Evolutionary conservation across 1,284 basidiomycete genomes (phyloP).

Genomic region (Bjerkandera adusta): DNA sequence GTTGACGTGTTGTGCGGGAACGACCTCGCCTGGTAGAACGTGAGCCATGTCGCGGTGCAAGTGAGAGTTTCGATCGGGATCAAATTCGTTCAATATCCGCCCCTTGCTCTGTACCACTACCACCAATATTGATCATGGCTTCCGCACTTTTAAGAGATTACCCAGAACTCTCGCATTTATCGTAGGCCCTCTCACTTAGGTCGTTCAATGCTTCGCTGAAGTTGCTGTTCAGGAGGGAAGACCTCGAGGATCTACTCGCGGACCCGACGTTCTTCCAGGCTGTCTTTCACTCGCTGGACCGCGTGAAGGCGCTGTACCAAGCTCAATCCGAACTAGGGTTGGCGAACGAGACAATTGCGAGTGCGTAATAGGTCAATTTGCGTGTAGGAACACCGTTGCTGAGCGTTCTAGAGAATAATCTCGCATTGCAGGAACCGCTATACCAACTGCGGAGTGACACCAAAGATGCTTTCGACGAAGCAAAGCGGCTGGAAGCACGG

Average conservation of each 20-base stretch:
- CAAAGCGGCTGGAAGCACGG: slow-evolving; percentile 72
- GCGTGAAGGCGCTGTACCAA: slow-evolving; percentile 71
- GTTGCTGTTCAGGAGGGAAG: slow-evolving; percentile 58
- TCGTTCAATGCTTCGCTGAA: slow-evolving; percentile 5
- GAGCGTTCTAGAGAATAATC: slow-evolving; percentile 58
- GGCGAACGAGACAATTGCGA: slow-evolving; percentile 82
- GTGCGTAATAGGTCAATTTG: slow-evolving; percentile 43
- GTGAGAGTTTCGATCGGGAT: not conserved
- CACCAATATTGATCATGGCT: slow-evolving; percentile 32
- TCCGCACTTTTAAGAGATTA: slow-evolving; percentile 62
- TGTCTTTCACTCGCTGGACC: slow-evolving; percentile 74
- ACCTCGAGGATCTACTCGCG: slow-evolving; percentile 83
- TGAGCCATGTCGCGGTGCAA: slow-evolving; percentile 46
- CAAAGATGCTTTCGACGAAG: slow-evolving; percentile 81
- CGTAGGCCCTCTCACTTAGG: slow-evolving; percentile 37
- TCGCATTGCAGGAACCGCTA: slow-evolving; percentile 71
- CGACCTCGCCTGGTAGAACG: slow-evolving; percentile 67
- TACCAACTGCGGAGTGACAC: slow-evolving; percentile 77
- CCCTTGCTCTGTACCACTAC: not conserved
- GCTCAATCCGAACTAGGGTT: slow-evolving; percentile 75
- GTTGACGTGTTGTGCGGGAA: slow-evolving; percentile 69
- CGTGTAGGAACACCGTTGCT: slow-evolving; percentile 7
- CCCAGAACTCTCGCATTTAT: slow-evolving; percentile 66
- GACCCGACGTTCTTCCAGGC: slow-evolving; percentile 87
- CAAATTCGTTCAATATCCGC: not conserved